Base-by-base conservation (phyloP, 2,329 filamentous ascomycete genomes). In the Chaetomiaceae sp. region DNA sequence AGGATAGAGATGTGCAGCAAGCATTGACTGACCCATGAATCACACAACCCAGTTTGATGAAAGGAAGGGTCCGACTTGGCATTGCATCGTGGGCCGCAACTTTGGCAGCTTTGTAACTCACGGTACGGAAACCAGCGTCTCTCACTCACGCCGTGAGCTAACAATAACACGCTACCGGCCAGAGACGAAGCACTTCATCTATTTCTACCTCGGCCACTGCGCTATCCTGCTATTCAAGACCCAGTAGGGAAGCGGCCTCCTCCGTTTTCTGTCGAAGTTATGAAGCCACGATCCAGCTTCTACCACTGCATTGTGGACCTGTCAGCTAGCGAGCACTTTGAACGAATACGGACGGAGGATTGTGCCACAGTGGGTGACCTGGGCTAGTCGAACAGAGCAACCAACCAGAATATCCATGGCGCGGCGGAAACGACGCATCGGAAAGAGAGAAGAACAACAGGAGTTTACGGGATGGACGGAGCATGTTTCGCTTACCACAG, bases 141-240 rank as follows among this genome's bases (percentile, higher is more conserved):
- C 19, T 14, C 9, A 14, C 12, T 14, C 3, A 11, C 15, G 12
- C 14, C 10, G 12, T n/a, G 12, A 32, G 14, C n/a, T 32, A 32
- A n/a, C 12, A 48, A 29, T 9, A 38, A 18, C 6, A 14, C 32
- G 11, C 42, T 47, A 27, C 34, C 20, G 6, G 18, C 30, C 72
- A 96, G 93, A 97, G 70, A 97, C 93, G 22, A 97, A 97, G 74
- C 93, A 98, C 71, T 98, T 98, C 75, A 96, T 98, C 67, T 98
- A 98, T 75, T 98, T 98, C 75, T 98, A 98, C 74, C 85, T 98
- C 50, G 93, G 93, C 45, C 93, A 97, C 76, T 96, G 89, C 68
- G 93, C 93, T 50, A 97, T 98, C 65, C 79, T 98, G 47, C 83
- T 98, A 43, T 98, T 97, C 82, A 98, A 98, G 79, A 98, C 93